Percentiles rank a stretch among this genome's conserved stretches.
phyloP scores from a whole-genome alignment of 2,329 filamentous ascomycete genomes.

The Microdochium bolleyi region DNA sequence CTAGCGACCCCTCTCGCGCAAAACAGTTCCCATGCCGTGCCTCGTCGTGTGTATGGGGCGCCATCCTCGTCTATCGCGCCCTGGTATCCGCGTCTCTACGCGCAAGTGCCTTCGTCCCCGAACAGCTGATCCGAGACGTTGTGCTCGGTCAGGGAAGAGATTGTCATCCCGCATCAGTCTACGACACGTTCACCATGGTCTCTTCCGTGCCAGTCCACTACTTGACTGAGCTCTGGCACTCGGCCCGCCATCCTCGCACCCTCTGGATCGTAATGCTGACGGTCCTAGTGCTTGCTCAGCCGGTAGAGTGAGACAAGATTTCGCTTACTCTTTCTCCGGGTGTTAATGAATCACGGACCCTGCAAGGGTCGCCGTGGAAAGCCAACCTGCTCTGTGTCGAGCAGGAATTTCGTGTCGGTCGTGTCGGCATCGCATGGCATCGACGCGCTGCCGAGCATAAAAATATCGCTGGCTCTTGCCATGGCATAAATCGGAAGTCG shows the following conservation, averaged over 20 bases:
- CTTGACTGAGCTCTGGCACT: not conserved
- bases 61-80: not conserved
- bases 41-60: not conserved
- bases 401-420: not conserved
- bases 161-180: not conserved
- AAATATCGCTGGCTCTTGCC: not conserved
- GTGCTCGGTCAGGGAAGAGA: not conserved
- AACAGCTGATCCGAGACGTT: not conserved
- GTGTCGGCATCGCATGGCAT: not conserved
- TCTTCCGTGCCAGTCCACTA: not conserved
- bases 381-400: not conserved
- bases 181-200: not conserved
- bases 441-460: not conserved
- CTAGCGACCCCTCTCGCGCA: not conserved
- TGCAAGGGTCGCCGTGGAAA: not conserved
- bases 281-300: not conserved
- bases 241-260: not conserved
- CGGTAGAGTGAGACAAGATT: not conserved
- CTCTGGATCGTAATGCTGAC: not conserved
- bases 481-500: not conserved
- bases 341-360: not conserved
- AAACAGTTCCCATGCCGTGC: not conserved
- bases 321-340: not conserved
- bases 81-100: not conserved
- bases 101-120: not conserved